phyloP scores from a whole-genome alignment of 2,329 filamentous ascomycete species.

The Epichloe elymi region DNA sequence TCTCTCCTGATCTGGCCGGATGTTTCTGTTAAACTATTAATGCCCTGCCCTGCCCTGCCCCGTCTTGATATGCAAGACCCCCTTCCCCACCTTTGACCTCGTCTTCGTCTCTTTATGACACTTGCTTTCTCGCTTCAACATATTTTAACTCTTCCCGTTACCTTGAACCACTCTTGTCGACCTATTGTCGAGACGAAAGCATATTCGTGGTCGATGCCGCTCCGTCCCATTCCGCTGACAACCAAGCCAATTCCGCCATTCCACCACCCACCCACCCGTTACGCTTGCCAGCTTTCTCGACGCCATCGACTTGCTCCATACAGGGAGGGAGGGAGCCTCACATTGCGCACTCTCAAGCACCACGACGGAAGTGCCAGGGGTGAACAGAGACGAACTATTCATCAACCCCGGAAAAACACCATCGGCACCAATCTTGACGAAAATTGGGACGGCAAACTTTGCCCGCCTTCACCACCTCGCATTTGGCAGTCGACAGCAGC shows the following conservation, averaged over 20 bases:
- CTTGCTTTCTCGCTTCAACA: not conserved
- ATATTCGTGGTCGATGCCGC: too few relatives aligned
- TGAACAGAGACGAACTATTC: not conserved
- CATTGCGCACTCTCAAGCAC: not conserved
- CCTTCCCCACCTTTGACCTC: not conserved
- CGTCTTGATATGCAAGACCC: too few relatives aligned
- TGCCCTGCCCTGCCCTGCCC: not conserved
- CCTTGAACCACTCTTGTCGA: too few relatives aligned
- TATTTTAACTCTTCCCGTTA: not conserved
- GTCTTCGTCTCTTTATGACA: not conserved
- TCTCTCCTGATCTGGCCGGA: not conserved
- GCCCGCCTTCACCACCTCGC: not conserved
- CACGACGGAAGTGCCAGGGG: not conserved
- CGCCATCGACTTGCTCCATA: not conserved
- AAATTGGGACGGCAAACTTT: not conserved
- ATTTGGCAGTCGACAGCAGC: not conserved
- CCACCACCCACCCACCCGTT: not conserved
- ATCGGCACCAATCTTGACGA: not conserved
- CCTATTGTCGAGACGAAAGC: too few relatives aligned
- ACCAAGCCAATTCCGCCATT: not conserved
- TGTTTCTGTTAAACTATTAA: conserved; percentile 3
- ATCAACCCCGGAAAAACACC: not conserved
- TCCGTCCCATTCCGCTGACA: not conserved
- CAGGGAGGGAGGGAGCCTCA: not conserved
- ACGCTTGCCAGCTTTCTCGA: not conserved